phyloP scores from a whole-genome alignment of 345 rosid genomes.

The Boechera divaricarpa region DNA sequence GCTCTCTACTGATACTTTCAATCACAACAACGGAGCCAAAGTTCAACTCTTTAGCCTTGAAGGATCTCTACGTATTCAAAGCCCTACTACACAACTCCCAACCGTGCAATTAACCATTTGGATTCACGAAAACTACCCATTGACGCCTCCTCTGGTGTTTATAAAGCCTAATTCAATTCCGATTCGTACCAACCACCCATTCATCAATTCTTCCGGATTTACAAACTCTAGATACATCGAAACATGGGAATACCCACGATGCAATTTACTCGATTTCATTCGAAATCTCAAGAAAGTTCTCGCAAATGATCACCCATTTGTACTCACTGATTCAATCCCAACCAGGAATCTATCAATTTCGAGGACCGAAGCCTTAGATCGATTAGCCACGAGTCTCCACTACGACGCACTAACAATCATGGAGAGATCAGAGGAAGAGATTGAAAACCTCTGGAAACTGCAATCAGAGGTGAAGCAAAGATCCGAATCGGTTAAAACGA shows the following conservation, averaged over 20 bases:
- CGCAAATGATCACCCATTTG: slow-evolving; percentile 62
- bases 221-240: slow-evolving; percentile 53
- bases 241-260: slow-evolving; percentile 61
- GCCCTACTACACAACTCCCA: slow-evolving; percentile 37
- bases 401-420: slow-evolving; percentile 50
- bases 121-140: slow-evolving; percentile 75
- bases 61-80: slow-evolving; percentile 52
- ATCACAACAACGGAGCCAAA: slow-evolving; percentile 68
- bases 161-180: slow-evolving; percentile 37
- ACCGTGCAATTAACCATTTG: slow-evolving; percentile 61
- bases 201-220: slow-evolving; percentile 60
- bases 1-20: slow-evolving; percentile 51
- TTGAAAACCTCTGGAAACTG: slow-evolving; percentile 47
- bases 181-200: slow-evolving; percentile 61
- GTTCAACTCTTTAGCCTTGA: slow-evolving; percentile 55
- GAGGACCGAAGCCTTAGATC: slow-evolving; percentile 66
- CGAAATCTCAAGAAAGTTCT: slow-evolving; percentile 59
- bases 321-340: slow-evolving; percentile 26
- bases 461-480: slow-evolving; percentile 50
- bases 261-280: slow-evolving; percentile 53
- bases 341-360: slow-evolving; percentile 49
- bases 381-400: slow-evolving; percentile 63
- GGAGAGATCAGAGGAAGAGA: slow-evolving; percentile 47
- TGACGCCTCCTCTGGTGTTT: slow-evolving; percentile 59
- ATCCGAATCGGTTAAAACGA: background rate